phyloP scores from a whole-genome alignment of 2,329 filamentous ascomycete genomes.

The Botrytis fabae region DNA sequence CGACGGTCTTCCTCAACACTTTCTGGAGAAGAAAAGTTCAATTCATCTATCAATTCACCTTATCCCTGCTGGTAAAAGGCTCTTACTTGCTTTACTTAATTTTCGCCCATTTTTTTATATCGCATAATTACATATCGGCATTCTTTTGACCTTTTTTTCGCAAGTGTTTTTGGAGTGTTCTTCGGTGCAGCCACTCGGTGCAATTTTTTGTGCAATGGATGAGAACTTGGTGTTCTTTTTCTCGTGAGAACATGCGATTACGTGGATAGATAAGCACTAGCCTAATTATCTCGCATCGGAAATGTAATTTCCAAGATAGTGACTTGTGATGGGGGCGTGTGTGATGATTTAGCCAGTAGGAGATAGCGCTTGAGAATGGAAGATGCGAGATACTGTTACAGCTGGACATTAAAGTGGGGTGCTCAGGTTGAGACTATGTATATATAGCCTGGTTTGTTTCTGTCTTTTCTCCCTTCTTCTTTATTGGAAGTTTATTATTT shows the following conservation, averaged over 20 bases:
- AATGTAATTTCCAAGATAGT: neutral
- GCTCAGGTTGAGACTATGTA: neutral
- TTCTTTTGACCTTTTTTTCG: neutral
- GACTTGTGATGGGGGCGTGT: neutral
- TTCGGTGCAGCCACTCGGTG: neutral
- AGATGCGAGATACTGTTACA: neutral
- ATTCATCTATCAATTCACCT: neutral
- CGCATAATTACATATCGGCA: neutral
- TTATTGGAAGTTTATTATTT: neutral
- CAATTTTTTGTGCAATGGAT: neutral
- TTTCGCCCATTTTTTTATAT: neutral
- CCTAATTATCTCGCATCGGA: neutral
- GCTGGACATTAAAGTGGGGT: neutral
- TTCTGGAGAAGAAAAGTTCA: neutral
- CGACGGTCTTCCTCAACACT: neutral
- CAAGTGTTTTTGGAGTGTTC: neutral
- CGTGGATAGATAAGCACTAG: neutral
- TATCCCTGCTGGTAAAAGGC: neutral
- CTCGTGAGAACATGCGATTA: neutral
- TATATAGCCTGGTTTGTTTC: neutral
- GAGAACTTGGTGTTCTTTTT: neutral
- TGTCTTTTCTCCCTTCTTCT: neutral
- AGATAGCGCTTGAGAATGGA: neutral
- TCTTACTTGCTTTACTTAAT: neutral
- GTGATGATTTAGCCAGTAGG: neutral